Conservation (phyloP, 1,139 yeast genomes). For the Geotrichum australiense region DNA sequence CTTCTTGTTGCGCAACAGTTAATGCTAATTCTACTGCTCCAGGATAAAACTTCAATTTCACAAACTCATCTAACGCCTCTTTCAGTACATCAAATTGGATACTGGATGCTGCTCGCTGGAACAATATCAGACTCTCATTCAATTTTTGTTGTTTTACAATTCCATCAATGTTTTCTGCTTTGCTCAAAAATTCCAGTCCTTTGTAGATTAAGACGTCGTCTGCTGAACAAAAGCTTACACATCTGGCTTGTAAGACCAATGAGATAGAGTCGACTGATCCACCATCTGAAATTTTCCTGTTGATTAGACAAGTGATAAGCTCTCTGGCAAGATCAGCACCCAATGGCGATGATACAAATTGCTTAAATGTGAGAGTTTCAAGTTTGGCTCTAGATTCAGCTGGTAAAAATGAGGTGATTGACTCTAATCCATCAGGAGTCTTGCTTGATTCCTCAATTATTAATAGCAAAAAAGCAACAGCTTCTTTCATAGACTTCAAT, state of each 20-base stretch:
- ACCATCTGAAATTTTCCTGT: conserved; percentile 84
- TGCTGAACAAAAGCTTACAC: conserved; percentile 92
- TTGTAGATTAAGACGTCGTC: conserved; percentile 90
- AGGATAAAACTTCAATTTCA: conserved; percentile 67
- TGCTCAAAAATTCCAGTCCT: conserved; percentile 84
- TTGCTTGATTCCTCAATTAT: conserved; percentile 63
- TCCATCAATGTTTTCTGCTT: conserved; percentile 56
- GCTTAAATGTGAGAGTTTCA: conserved; percentile 60
- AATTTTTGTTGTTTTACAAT: conserved; percentile 67
- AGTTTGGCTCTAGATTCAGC: conserved; percentile 61
- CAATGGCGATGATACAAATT: conserved; percentile 59
- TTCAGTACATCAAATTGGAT: conserved; percentile 73
- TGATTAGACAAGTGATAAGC: conserved; percentile 78
- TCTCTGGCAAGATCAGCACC: conserved; percentile 76
- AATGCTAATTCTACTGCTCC: conserved; percentile 84
- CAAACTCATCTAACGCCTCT: conserved; percentile 73
- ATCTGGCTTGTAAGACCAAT: conserved; percentile 78
- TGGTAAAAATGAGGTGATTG: conserved; percentile 63
- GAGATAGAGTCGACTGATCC: conserved; percentile 90
- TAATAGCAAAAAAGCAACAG: conserved; percentile 77
- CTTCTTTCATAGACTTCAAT: conserved; percentile 77
- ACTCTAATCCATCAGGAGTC: conserved; percentile 43
- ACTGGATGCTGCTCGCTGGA: conserved; percentile 74
- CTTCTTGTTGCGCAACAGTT: conserved; percentile 65
- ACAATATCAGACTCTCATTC: conserved; percentile 64